Evolutionary conservation across 257 asterid genomes (phyloP).

Genomic region (Petunia axillaris): DNA sequence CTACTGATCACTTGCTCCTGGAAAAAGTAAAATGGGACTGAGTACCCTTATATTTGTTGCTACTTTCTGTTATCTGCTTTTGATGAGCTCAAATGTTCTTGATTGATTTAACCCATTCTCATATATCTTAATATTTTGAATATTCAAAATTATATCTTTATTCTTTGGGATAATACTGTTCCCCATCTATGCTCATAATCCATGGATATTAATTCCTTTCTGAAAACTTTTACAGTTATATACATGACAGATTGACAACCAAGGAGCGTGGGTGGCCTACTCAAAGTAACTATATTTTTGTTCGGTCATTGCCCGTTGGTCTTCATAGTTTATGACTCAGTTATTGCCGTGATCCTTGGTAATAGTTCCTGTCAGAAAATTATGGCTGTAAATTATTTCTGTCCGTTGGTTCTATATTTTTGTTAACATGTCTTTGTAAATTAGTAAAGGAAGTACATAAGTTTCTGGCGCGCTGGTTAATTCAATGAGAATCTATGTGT

Average conservation of each 20-base stretch:
- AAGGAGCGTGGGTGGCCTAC: slow-evolving; percentile 1
- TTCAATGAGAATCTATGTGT: background rate
- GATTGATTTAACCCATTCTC: background rate
- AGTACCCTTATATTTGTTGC: slow-evolving; percentile 18
- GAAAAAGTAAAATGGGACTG: slow-evolving; percentile 19
- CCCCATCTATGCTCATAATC: background rate
- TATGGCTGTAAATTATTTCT: slow-evolving; percentile 18
- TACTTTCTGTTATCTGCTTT: slow-evolving; percentile 23
- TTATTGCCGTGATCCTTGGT: background rate
- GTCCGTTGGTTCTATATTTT: slow-evolving; percentile 1
- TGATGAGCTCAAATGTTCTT: slow-evolving; percentile 26
- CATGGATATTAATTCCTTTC: slow-evolving; percentile 11
- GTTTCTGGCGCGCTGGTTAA: slow-evolving; percentile 12
- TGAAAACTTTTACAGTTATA: background rate
- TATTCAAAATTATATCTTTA: background rate
- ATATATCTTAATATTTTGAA: background rate
- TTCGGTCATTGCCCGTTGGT: background rate
- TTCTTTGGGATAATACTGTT: slow-evolving; percentile 12
- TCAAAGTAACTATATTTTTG: slow-evolving; percentile 15
- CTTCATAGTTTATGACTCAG: slow-evolving; percentile 7
- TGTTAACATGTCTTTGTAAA: background rate
- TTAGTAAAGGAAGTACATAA: slow-evolving; percentile 1
- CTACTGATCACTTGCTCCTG: slow-evolving; percentile 27
- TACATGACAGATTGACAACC: slow-evolving; percentile 23
- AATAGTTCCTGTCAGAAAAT: slow-evolving; percentile 6